A percentile compares a stretch with the other conserved stretches of the same genome.
phyloP scores from a whole-genome alignment of 495 filamentous ascomycete genomes.

The Aspergillus sparsus region DNA sequence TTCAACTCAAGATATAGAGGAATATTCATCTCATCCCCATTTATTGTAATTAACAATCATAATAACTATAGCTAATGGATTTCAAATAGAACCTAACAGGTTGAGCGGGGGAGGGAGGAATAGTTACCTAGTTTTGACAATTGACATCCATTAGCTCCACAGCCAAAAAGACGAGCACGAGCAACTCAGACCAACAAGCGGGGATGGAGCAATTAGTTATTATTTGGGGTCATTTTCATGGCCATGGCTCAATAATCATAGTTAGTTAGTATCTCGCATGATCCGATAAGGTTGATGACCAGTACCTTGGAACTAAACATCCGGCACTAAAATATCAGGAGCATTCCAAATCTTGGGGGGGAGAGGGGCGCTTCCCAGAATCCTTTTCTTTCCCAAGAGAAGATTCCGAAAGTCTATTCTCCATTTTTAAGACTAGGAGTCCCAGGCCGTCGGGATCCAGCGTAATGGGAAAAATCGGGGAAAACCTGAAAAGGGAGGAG shows the following conservation, averaged over 20 bases:
- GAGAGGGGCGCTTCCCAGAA: too few species aligned
- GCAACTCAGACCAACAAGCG: not conserved
- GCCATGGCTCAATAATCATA: not conserved
- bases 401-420: constrained; percentile 8
- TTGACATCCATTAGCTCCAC: constrained; percentile 4
- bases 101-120: too few species aligned
- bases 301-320: constrained; percentile 18
- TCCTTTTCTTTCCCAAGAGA: not conserved
- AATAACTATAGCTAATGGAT: too few species aligned
- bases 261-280: constrained; percentile 8
- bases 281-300: constrained; percentile 29
- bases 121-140: too few species aligned
- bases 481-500: too few species aligned
- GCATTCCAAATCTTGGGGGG: constrained; percentile 23
- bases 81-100: too few species aligned
- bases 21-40: too few species aligned
- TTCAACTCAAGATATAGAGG: too few species aligned
- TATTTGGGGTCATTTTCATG: constrained; percentile 8
- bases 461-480: too few species aligned
- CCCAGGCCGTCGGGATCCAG: constrained; percentile 15
- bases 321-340: constrained; percentile 2
- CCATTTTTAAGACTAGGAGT: constrained; percentile 9
- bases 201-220: not conserved
- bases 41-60: too few species aligned
- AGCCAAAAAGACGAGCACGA: not conserved